phyloP scores from a whole-genome alignment of 371 early-diverging fungal genomes.

The Cladochytrium tenue region DNA sequence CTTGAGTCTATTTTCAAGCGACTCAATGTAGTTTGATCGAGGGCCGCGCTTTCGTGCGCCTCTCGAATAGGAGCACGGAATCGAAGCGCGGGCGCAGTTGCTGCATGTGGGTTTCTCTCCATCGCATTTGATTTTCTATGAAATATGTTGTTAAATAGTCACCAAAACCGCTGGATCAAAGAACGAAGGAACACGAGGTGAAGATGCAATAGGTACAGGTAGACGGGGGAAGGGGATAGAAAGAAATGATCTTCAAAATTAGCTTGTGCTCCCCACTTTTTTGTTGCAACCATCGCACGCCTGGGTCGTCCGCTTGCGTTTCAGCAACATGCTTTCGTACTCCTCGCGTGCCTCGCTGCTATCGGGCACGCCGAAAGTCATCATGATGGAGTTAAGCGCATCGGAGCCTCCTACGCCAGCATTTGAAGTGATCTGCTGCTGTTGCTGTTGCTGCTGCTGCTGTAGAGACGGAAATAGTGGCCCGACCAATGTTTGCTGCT shows the following conservation, averaged over 20 bases:
- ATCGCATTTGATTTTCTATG: slow-evolving; percentile 71
- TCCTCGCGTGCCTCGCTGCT: not conserved
- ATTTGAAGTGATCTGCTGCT: not conserved
- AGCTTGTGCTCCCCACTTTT: slow-evolving; percentile 70
- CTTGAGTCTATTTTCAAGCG: slow-evolving; percentile 36
- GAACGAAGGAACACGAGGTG: too few relatives aligned
- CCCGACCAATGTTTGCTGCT: not conserved
- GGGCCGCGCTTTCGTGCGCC: slow-evolving; percentile 61
- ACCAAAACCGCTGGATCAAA: too few relatives aligned
- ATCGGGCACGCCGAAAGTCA: not conserved
- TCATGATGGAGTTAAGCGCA: not conserved
- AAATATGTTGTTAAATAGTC: slow-evolving; percentile 1
- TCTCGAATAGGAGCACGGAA: slow-evolving; percentile 73
- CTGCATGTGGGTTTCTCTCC: slow-evolving; percentile 79
- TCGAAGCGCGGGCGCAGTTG: slow-evolving; percentile 69
- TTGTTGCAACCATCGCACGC: slow-evolving; percentile 82
- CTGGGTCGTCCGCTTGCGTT: slow-evolving; percentile 66
- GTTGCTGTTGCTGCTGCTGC: not conserved
- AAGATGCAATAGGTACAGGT: too few relatives aligned
- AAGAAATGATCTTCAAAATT: too few relatives aligned
- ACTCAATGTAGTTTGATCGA: slow-evolving; percentile 38
- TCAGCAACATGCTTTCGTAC: not conserved
- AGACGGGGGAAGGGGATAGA: too few relatives aligned
- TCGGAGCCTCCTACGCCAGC: not conserved
- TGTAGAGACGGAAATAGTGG: not conserved